Evolutionary conservation across 2,329 filamentous ascomycete genomes (phyloP), one percentile per base, ranked within the genome.

Genomic region (Sordariomycetes sp.): DNA sequence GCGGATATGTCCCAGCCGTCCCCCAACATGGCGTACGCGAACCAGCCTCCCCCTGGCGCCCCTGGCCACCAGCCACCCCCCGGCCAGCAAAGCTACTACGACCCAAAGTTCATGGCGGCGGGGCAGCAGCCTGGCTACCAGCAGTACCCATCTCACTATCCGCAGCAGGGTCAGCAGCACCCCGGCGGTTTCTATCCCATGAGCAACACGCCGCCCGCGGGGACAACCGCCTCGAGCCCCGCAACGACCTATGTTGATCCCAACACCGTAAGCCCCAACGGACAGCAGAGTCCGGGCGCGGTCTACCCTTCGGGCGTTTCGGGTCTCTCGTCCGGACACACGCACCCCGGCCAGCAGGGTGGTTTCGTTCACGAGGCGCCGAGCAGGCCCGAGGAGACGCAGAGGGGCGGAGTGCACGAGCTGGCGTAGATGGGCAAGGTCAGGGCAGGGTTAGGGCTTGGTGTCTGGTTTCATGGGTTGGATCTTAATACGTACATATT

Each of bases 361-460:
- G 42, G 29, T 4, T 26, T 47, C 4, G 52, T 63, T 17, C 49
- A 64, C 37, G 63, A 66, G 46, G 61, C 58, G 2, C 53, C 56
- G 17, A 51, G 51, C 2, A 52, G 54, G 14, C 46, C 42, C 5
- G 47, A 55, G 10, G 57, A 59, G 8, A 46, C 58, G 30, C 57
- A 61, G 34, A 53, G 42, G 8, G 59, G 60, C 3, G 46, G 63
- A 35, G 57, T 64, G 37, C 59, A 64, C 28, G 63, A 66, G 49
- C 39, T 66, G 43, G 50, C 44, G 10, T 62, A 23, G 26, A 19
- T 6, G 3, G 11, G 4, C 12, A 11, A 14, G 4, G 29, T 24
- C n/a, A 11, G 23, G 14, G 23, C 4, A n/a, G n/a, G n/a, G n/a
- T n/a, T n/a, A n/a, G n/a, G n/a, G n/a, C n/a, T n/a, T n/a, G n/a